Evolutionary conservation across 768 basidiomycete genomes (phyloP), one percentile per base, ranked within the genome.

Genomic region (Astraeus odoratus): DNA sequence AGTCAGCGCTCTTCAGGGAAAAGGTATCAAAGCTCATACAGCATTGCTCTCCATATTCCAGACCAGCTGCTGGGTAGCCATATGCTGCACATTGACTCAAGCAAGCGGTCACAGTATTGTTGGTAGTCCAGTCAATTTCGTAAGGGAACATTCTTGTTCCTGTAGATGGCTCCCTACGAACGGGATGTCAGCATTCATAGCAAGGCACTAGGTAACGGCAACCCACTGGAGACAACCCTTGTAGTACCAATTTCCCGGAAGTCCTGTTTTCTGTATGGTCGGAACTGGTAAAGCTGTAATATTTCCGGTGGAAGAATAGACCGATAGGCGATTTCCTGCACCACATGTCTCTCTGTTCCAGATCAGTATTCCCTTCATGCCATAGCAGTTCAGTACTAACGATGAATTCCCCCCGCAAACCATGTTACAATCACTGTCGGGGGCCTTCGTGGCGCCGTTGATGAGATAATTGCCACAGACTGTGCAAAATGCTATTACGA

Each of bases 41-140:
- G 68, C 86, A 90, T 55, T 87, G 81, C 49, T 80, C 57, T 12
- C 76, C 81, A 42, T 71, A 85, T 65, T 82, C 87, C 48, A 81
- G 67, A 19, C 83, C 86, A 23, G 79, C 78, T 31, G 75, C 85
- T 1, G 81, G 72, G 56, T 76, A 91, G 7, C 88, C 88, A 51
- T 78, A 88, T 1, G 72, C 69, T 12, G 78, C 72, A 53, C 88
- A 90, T 57, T 80, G 82, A 35, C 60, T 72, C 52, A 88, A 67
- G 56, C 88, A 91, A 1, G 72, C 72, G 1, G 73, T 61, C 4
- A 79, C 79, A 3, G 81, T 76, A 54, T 81, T 86, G 58, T 84
- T 86, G 2, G 64, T 70, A 8, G 70, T 62, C 68, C 74, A 74
- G 30, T 77, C 70, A 26, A 80, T 66, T 57, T 84, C 71, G 56